These are phyloP conservation scores for Rhamnella rubrinervis DNA, from an alignment of 331 rosid genomes.

Conservation along the genomic window DNA sequence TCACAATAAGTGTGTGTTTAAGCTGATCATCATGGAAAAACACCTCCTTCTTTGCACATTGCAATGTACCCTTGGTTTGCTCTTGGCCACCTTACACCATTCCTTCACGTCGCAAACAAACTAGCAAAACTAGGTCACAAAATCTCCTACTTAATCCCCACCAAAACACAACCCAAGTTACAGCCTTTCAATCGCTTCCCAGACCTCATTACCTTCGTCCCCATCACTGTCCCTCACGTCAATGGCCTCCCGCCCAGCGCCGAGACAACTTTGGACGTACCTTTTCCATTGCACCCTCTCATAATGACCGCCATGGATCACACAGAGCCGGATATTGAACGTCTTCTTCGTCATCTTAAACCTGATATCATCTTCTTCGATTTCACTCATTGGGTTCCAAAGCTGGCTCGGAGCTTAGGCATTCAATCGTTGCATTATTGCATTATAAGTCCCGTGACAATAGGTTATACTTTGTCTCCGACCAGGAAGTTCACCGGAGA, in stretches of 20 bases:
- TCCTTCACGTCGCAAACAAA: constrained; percentile 48
- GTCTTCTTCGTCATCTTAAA: constrained; percentile 27
- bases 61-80: constrained; percentile 69
- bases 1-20: not conserved
- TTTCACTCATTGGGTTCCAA: constrained; percentile 52
- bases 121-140: constrained; percentile 49
- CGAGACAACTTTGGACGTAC: constrained; percentile 53
- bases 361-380: constrained; percentile 54
- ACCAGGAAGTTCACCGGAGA: constrained; percentile 3
- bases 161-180: constrained; percentile 36
- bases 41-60: constrained; percentile 26
- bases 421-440: constrained; percentile 36
- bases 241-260: constrained; percentile 45
- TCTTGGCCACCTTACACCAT: constrained; percentile 54
- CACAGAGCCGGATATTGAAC: constrained; percentile 30
- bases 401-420: constrained; percentile 32
- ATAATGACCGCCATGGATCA: constrained; percentile 55
- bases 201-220: constrained; percentile 39
- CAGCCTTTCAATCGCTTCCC: constrained; percentile 39
- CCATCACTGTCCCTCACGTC: constrained; percentile 47
- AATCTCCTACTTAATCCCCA: constrained; percentile 46
- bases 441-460: constrained; percentile 23
- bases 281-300: constrained; percentile 31
- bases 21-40: not conserved
- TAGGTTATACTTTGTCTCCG: constrained; percentile 23